A percentile compares a stretch with the other conserved stretches of the same genome.
Conservation (phyloP, 2,329 filamentous ascomycete genomes). For the Elsinoe australis region DNA sequence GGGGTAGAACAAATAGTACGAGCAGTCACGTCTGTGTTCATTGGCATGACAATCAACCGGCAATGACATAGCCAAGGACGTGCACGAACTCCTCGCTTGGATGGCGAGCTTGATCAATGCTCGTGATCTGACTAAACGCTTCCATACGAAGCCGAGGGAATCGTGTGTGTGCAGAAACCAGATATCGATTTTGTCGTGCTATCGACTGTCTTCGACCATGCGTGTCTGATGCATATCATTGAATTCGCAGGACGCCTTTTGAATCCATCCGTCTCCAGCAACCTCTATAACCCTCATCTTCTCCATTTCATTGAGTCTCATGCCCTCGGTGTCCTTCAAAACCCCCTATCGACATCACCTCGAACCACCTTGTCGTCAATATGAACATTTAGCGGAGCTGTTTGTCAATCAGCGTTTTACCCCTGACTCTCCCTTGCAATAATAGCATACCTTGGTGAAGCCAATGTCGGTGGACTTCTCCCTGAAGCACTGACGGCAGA, state of each 20-base stretch:
- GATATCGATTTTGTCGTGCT: slow-evolving; percentile 13
- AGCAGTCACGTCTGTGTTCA: neutral
- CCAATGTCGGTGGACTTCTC: slow-evolving; percentile 62
- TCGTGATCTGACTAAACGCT: neutral
- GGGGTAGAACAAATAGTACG: slow-evolving; percentile 8
- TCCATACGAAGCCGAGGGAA: neutral
- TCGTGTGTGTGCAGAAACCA: neutral
- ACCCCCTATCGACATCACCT: neutral
- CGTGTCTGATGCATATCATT: slow-evolving; percentile 14
- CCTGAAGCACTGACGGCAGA: slow-evolving; percentile 65
- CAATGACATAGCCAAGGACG: slow-evolving; percentile 8
- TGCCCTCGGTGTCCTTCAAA: neutral
- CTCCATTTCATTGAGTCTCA: neutral
- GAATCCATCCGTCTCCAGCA: neutral
- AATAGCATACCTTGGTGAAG: slow-evolving; percentile 55
- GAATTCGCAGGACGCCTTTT: slow-evolving; percentile 6
- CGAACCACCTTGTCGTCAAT: neutral
- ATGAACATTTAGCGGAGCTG: slow-evolving; percentile 30
- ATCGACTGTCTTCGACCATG: slow-evolving; percentile 7
- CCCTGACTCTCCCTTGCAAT: neutral
- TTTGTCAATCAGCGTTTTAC: neutral
- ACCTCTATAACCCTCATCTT: neutral
- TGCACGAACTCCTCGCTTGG: slow-evolving; percentile 12
- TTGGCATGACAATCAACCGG: slow-evolving; percentile 14
- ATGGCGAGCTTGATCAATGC: neutral